phyloP scores from a whole-genome alignment of 169 alveolate species.

The Plasmodium ovale region DNA sequence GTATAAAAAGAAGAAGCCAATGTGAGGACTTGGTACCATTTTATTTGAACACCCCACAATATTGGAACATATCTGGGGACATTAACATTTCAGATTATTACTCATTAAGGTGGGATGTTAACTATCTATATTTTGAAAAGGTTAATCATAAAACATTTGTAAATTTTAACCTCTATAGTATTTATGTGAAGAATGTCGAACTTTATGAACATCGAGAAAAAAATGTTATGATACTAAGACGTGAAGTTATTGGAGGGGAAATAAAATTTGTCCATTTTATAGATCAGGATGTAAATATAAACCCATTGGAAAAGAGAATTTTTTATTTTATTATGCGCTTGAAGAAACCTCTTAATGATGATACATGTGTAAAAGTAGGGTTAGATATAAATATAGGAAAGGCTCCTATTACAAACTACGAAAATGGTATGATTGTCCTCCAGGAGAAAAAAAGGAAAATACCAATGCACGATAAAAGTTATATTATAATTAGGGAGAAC shows the following conservation, averaged over 20 bases:
- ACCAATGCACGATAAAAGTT: constrained; percentile 27
- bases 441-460: background rate
- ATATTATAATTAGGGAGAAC: constrained; percentile 42
- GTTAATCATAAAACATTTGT: constrained; percentile 4
- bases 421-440: background rate
- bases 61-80: constrained; percentile 8
- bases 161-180: constrained; percentile 25
- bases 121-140: constrained; percentile 38
- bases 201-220: constrained; percentile 17
- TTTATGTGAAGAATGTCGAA: constrained; percentile 8
- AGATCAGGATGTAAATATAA: background rate
- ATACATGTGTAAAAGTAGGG: constrained; percentile 12
- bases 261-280: background rate
- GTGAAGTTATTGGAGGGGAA: background rate
- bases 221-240: background rate
- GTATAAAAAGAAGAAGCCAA: too few relatives aligned
- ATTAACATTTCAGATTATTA: constrained; percentile 10
- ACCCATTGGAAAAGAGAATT: constrained; percentile 6
- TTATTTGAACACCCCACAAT: constrained; percentile 31
- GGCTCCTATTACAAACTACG: background rate
- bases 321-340: constrained; percentile 43
- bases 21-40: constrained; percentile 27
- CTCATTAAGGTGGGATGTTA: constrained; percentile 24
- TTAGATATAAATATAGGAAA: constrained; percentile 23
- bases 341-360: background rate